Evolutionary conservation across 495 filamentous ascomycete genomes (phyloP), one percentile per base, ranked within the genome.

Genomic region (Xeromyces bisporus): DNA sequence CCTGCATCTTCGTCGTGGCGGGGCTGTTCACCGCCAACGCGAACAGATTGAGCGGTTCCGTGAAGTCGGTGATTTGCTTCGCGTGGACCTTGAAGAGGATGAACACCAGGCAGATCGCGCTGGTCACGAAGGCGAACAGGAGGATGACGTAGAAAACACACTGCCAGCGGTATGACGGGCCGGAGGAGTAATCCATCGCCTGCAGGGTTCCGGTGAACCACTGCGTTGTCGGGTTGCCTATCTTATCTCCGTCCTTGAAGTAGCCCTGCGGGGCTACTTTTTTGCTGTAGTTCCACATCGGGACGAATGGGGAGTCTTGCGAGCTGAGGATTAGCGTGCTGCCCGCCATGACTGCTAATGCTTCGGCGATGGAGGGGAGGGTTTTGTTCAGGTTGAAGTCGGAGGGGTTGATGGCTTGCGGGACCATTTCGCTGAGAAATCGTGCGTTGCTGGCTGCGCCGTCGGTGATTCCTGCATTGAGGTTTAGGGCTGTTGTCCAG

Each of bases 31-130:
- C 49, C 1, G 77, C 69, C 1, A 84, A 49, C 1, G 71, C 50
- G 44, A 84, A 84, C 0, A 82, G 49, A 37, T 82, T 81, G 29
- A 67, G 65, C 1, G 77, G 77, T 36, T 86, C 78, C 9, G 74
- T 79, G 51, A 76, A 83, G 46, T 84, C 80, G 7, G 71, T 77
- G 10, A 81, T 57, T 25, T 77, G 71, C 11, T 66, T 64, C 1
- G 60, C 55, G 32, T 56, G 49, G 13, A 63, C 44, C 15, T 60
- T 50, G 21, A 58, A 39, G 31, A 68, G 27, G 39, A 75, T 54
- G 45, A 73, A 76, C 3, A 53, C 38, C n/a, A 83, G 53, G 30
- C 70, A 71, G 17, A 71, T 51, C 23, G 68, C 41, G 44, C 77
- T 80, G 28, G 72, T 68, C 30, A 68, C 33, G 49, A 80, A 79